Evolutionary conservation across 306 rosid species (phyloP).

Genomic region (Dalbergia cultrata): DNA sequence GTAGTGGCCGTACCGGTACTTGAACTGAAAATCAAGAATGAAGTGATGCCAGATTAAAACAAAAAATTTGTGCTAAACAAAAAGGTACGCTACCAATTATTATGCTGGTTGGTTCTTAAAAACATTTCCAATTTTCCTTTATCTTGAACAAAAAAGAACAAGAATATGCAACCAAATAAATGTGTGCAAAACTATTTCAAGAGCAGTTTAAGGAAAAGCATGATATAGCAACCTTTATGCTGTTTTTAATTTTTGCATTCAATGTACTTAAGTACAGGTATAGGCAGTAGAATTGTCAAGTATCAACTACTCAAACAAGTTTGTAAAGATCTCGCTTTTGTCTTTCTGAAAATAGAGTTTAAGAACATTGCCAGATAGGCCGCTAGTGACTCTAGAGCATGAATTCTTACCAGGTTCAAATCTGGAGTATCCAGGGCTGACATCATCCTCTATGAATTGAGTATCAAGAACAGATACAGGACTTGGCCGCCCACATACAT

Average conservation of each 20-base stretch:
- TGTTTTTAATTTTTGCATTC: conserved; percentile 9
- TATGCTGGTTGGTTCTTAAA: neutral
- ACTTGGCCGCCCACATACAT: conserved; percentile 78
- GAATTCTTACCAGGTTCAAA: conserved; percentile 59
- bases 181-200: neutral
- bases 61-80: conserved; percentile 7
- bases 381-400: conserved; percentile 8
- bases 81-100: conserved; percentile 18
- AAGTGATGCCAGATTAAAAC: conserved; percentile 38
- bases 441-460: conserved; percentile 69
- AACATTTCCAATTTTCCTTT: conserved; percentile 8
- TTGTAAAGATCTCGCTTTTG: neutral
- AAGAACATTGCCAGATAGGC: conserved; percentile 17
- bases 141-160: conserved; percentile 3
- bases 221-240: conserved; percentile 3
- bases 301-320: conserved; percentile 9
- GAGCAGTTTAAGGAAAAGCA: conserved; percentile 21
- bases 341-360: neutral
- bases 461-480: conserved; percentile 90
- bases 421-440: conserved; percentile 54
- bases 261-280: neutral
- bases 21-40: conserved; percentile 62
- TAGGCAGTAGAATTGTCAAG: neutral
- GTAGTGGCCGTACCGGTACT: conserved; percentile 59
- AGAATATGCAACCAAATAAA: conserved; percentile 18